Conservation (phyloP, 192 early-diverging fungal species). For the Coemansia guatemalensis region DNA sequence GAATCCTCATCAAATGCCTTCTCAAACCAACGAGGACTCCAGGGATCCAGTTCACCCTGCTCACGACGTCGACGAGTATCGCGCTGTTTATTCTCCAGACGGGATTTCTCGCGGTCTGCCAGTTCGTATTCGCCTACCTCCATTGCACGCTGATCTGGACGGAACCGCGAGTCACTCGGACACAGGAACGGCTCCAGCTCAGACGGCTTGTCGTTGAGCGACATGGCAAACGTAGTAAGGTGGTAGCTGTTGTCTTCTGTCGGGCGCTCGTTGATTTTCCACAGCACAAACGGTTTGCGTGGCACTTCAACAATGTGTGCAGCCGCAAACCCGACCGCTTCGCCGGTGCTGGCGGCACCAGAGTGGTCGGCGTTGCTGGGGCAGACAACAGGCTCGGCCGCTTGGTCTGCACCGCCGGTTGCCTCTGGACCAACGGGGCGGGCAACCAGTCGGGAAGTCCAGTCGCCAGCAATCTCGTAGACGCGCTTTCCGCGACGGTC, state of each 20-base stretch:
- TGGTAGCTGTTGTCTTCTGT: slow-evolving; percentile 63
- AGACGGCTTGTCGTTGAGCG: slow-evolving; percentile 69
- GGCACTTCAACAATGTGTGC: slow-evolving; percentile 42
- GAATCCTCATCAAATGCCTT: slow-evolving; percentile 66
- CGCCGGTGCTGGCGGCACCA: slow-evolving; percentile 8
- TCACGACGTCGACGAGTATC: slow-evolving; percentile 60
- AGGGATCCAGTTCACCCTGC: slow-evolving; percentile 54
- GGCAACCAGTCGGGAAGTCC: slow-evolving; percentile 67
- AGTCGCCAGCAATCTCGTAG: slow-evolving; percentile 68
- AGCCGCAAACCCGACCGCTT: slow-evolving; percentile 30
- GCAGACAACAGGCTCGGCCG: slow-evolving; percentile 24
- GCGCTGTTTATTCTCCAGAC: slow-evolving; percentile 76
- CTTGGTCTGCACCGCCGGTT: slow-evolving; percentile 5
- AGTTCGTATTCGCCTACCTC: slow-evolving; percentile 79
- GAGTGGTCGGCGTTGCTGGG: slow-evolving; percentile 16
- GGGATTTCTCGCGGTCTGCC: slow-evolving; percentile 70
- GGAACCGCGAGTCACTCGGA: slow-evolving; percentile 79
- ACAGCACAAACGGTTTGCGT: slow-evolving; percentile 58
- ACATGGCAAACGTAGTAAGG: slow-evolving; percentile 74
- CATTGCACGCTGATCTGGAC: slow-evolving; percentile 86
- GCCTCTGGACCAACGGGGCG: slow-evolving; percentile 15
- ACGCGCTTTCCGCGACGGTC: slow-evolving; percentile 53
- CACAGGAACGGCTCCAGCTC: slow-evolving; percentile 63
- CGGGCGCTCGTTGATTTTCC: slow-evolving; percentile 60
- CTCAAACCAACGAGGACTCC: slow-evolving; percentile 82